Evolutionary conservation across 1,139 yeast species (phyloP), one percentile per base, ranked within the genome.

Genomic region (Lodderomyces elongisporus): DNA sequence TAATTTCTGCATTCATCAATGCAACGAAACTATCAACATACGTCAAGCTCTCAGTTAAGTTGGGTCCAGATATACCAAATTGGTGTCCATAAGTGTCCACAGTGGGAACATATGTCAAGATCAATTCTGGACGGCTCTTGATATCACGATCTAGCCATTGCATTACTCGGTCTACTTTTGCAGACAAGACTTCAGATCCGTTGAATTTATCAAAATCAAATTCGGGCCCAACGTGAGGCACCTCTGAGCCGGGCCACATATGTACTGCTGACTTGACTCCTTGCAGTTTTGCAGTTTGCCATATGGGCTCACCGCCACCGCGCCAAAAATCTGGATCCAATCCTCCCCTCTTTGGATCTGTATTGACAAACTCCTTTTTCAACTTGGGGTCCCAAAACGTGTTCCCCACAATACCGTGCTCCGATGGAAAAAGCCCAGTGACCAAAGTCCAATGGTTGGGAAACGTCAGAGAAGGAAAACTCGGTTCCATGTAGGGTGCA

Each of bases 221-320:
- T 7, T 30, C 30, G 3, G 82, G 83, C n/a, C 62, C 66, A 41
- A 57, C 62, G 3, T 76, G 65, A 34, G 67, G 70, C 3, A 81
- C 93, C 47, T 85, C 95, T 40, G 88, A 79, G 1, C 96, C 95
- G 0, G 96, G 96, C 95, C 95, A 88, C 95, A 88, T 87, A 54
- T 88, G 95, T n/a, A 85, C 80, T 0, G 93, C 95, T 2, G 83
- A 63, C 10, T 64, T 64, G 4, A 84, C 71, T 1, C 78, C 80
- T 40, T 82, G 84, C n/a, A 55, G 54, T 17, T 64, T 63, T 0
- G 93, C 88, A 0, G 95, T 84, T 29, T 68, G 62, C 96, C 96
- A 88, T 17, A 88, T 54, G 0, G 96, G 94, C 51, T 85, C 93
- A 20, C 95, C 95, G n/a, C n/a, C n/a, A 7, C 93, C 91, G 32